Conservation (phyloP, 805 yeast genomes). For the Tetrapisispora fleetii region DNA sequence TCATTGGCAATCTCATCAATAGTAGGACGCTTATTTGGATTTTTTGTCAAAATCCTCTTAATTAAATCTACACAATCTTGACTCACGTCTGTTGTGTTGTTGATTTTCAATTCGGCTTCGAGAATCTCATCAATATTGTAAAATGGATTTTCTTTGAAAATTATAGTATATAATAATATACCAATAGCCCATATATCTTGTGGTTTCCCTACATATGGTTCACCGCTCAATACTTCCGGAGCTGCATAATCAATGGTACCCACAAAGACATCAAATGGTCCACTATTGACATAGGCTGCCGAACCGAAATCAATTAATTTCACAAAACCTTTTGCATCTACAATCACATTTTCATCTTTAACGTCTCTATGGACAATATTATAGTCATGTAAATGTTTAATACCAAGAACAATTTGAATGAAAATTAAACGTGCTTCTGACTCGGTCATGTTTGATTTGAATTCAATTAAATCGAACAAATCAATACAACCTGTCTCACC, state of each 20-base stretch:
- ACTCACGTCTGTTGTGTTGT: constrained; percentile 33
- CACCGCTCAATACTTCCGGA: constrained; percentile 87
- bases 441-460: constrained; percentile 73
- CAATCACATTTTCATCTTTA: constrained; percentile 88
- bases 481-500: constrained; percentile 88
- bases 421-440: constrained; percentile 68
- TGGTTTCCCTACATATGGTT: constrained; percentile 82
- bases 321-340: constrained; percentile 69
- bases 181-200: constrained; percentile 98
- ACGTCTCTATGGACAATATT: constrained; percentile 92
- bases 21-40: constrained; percentile 57
- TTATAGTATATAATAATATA: constrained; percentile 74
- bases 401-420: constrained; percentile 68
- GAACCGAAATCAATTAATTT: constrained; percentile 92
- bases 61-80: constrained; percentile 54
- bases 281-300: constrained; percentile 81
- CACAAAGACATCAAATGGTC: constrained; percentile 95
- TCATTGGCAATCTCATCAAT: constrained; percentile 62
- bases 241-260: constrained; percentile 98
- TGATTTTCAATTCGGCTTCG: constrained; percentile 71
- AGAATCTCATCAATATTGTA: constrained; percentile 91
- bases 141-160: constrained; percentile 92
- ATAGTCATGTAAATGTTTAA: constrained; percentile 69
- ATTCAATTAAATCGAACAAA: constrained; percentile 83
- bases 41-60: constrained; percentile 55